Evolutionary conservation across 306 rosid genomes (phyloP).

Genomic region (Cicer arietinum): DNA sequence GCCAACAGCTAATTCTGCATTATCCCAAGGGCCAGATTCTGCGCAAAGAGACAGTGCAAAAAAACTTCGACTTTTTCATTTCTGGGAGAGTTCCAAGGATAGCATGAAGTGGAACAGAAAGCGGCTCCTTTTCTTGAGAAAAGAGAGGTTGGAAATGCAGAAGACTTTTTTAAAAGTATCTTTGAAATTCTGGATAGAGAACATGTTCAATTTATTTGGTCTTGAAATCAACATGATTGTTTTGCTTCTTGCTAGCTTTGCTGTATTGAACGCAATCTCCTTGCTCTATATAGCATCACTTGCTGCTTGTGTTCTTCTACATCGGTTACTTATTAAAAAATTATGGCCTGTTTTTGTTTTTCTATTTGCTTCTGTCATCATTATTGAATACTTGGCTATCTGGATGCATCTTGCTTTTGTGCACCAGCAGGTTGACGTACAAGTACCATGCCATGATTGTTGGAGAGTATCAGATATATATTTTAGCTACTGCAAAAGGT

Average conservation of each 20-base stretch:
- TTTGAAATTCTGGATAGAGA: conserved; percentile 83
- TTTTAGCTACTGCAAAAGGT: conserved; percentile 73
- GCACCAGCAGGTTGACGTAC: conserved; percentile 48
- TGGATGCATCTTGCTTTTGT: conserved; percentile 64
- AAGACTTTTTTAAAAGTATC: conserved; percentile 71
- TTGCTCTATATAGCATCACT: conserved; percentile 74
- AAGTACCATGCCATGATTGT: conserved; percentile 72
- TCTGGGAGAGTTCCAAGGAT: conserved; percentile 86
- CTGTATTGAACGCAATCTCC: conserved; percentile 80
- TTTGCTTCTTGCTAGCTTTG: conserved; percentile 93
- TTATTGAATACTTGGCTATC: conserved; percentile 76
- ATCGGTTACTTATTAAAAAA: conserved; percentile 63
- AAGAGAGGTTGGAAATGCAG: conserved; percentile 89
- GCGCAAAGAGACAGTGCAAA: conserved; percentile 55
- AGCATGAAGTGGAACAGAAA: conserved; percentile 86
- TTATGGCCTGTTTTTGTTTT: conserved; percentile 80
- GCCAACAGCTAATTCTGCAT: conserved; percentile 53
- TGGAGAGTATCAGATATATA: conserved; percentile 66
- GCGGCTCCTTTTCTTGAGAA: conserved; percentile 70
- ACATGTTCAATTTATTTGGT: conserved; percentile 85
- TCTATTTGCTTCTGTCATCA: conserved; percentile 78
- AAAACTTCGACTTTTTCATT: conserved; percentile 55
- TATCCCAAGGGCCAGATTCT: conserved; percentile 54
- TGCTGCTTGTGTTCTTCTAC: conserved; percentile 77
- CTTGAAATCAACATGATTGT: conserved; percentile 96